Percentiles rank a stretch among this genome's conserved stretches.
Evolutionary conservation across 306 rosid species (phyloP).

Genomic region (Fragaria ananassa): DNA sequence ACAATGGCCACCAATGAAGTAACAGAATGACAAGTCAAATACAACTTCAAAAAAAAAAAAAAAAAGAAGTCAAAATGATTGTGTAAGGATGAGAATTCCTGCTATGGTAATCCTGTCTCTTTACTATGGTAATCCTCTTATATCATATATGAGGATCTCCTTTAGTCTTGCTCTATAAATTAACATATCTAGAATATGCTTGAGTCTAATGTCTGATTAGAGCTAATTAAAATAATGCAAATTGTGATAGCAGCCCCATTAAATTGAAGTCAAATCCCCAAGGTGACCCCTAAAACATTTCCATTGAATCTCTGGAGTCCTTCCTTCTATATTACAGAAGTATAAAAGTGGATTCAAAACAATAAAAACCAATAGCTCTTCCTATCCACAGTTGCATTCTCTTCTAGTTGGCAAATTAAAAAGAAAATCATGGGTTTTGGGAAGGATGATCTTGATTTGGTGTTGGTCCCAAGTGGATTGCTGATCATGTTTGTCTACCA

Average conservation of each 20-base stretch:
- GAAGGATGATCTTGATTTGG: constrained; percentile 61
- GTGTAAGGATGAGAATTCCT: not conserved
- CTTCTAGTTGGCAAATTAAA: not conserved
- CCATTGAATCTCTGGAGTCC: not conserved
- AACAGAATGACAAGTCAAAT: not conserved
- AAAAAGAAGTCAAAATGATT: not conserved
- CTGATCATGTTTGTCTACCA: constrained; percentile 67
- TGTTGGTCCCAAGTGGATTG: constrained; percentile 68
- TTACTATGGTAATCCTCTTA: not conserved
- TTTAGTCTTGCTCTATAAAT: not conserved
- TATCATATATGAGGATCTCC: not conserved
- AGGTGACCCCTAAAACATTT: not conserved
- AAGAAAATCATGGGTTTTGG: constrained; percentile 39
- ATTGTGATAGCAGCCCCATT: constrained; percentile 3
- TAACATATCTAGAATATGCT: not conserved
- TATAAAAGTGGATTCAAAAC: not conserved
- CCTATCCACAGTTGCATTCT: not conserved
- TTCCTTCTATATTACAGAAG: not conserved
- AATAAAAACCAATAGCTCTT: not conserved
- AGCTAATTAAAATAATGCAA: not conserved
- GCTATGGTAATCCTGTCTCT: not conserved
- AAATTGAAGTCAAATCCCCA: constrained; percentile 17
- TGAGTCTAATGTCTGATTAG: not conserved
- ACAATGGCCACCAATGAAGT: not conserved
- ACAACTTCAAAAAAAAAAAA: not conserved